Conservation (phyloP, 306 rosid genomes). For the Malus orientalis region DNA sequence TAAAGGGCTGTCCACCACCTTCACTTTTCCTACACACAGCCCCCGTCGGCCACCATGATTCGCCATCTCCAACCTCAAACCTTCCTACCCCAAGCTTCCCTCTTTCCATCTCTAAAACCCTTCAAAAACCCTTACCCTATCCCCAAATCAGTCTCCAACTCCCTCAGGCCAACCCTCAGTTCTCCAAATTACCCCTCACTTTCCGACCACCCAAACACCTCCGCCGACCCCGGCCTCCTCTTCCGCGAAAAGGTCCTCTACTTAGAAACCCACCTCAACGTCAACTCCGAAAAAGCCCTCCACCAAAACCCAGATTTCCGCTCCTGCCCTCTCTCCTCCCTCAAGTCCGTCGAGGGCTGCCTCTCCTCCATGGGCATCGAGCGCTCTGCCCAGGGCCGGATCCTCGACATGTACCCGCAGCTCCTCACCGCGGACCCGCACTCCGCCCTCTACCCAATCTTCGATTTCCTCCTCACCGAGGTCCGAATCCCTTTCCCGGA, state of each 20-base stretch:
- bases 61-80: conserved; percentile 4
- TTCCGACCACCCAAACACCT: conserved; percentile 20
- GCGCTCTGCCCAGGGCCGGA: conserved; percentile 47
- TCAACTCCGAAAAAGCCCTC: conserved; percentile 57
- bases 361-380: conserved; percentile 62
- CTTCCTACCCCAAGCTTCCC: conserved; percentile 6
- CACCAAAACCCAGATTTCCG: conserved; percentile 52
- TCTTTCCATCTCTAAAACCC: conserved; percentile 13
- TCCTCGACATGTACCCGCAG: conserved; percentile 71
- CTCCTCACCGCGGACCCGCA: conserved; percentile 70
- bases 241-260: conserved; percentile 65
- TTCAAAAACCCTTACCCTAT: conserved; percentile 21
- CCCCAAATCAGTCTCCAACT: neutral
- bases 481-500: conserved; percentile 50
- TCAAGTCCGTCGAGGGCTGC: conserved; percentile 52
- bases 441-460: conserved; percentile 53
- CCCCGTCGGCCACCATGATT: conserved; percentile 1
- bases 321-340: conserved; percentile 37
- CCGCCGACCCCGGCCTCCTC: conserved; percentile 51
- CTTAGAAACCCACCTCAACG: conserved; percentile 51
- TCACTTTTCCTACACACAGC: neutral
- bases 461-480: conserved; percentile 71
- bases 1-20: neutral
- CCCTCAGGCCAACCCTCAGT: neutral
- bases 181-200: conserved; percentile 5